Base-by-base conservation (phyloP, 176 grass and related monocot genomes). In the Rhynchospora tenuis region DNA sequence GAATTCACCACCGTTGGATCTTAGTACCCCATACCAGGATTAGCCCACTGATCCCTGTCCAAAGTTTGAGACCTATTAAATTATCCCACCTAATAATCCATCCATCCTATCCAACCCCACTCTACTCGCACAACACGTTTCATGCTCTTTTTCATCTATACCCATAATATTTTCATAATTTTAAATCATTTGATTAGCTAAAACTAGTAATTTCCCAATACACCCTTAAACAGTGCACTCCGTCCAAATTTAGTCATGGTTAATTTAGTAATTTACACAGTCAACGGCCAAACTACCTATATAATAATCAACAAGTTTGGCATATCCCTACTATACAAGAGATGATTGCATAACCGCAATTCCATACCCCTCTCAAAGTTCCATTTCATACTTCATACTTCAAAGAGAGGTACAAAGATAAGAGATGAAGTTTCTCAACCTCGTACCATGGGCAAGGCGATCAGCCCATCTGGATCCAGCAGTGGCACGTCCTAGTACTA, bases 361-460 rank as follows among this genome's bases (percentile, higher is more conserved):
- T 82, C 80, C 59, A 66, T 60, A 14, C n/a, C 28, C 0, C 22
- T 61, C 4, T 47, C 58, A 61, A 9, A 66, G 31, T 64, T 48
- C 23, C 43, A 24, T 20, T 48, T 46, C 61, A 48, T 64, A 50
- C 16, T 47, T 50, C 16, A 73, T n/a, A n/a, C n/a, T n/a, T 48
- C 9, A 19, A 6, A 60, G 31, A 59, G 54, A 59, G 26, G 20
- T 16, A 22, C 17, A 42, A 58, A 59, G 31, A 82, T 17, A 47
- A 22, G 61, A 48, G 7, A 82, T 64, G 59, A 82, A 64, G 43
- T 64, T 82, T 66, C 80, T 82, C 9, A 82, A 82, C 8, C 24
- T 82, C 0, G 20, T 82, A 66, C 20, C 80, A 52, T 82, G 80
- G 80, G n/a, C 31, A 26, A 66, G 13, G 20, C 61, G 44, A 24